Evolutionary conservation across 1,284 basidiomycete species (phyloP), one percentile per base, ranked within the genome.

Genomic region (Polyporus tsugae): DNA sequence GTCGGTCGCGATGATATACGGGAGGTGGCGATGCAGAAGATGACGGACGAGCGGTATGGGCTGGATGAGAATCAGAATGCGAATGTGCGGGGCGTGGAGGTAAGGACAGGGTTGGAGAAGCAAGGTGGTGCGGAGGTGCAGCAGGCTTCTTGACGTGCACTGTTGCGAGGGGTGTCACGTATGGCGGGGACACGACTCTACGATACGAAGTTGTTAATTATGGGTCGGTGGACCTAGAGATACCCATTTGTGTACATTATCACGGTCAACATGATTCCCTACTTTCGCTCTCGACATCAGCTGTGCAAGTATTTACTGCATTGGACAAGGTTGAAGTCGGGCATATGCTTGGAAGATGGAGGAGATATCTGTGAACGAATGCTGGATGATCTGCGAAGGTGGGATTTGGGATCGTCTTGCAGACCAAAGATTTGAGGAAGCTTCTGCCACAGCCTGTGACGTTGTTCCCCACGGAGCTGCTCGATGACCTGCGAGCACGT

Each of bases 21-120:
- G n/a, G 67, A 73, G 63, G 60, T 73, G 17, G 63, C 67, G 29
- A 69, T 73, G 72, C 63, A 70, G 64, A 38, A 33, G 42, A 5
- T 63, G 7, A 62, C 58, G 52, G 69, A 72, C 65, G 65, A 62
- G 55, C 67, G 35, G 29, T 67, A 57, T n/a, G 65, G 67, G 19
- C 53, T 49, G 52, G 33, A 55, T 10, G 46, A 49, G 22, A 22
- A 7, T 11, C 10, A 4, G 7, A 19, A 6, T 33, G 22, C 46
- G 22, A 9, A n/a, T 44, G 46, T 29, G 33, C 52, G 13, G 5
- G 17, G 52, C 0, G 29, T 4, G 15, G 25, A 2, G 33, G 52
- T 5, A 29, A 29, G 6, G 29, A 13, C 6, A 29, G 52, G 9
- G 13, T 33, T 29, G 29, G 29, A 33, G 29, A 55, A 55, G 52